A percentile compares a stretch with the other conserved stretches of the same genome.
Evolutionary conservation across 1,284 basidiomycete genomes (phyloP).

Genomic region (Moniliella sp.): DNA sequence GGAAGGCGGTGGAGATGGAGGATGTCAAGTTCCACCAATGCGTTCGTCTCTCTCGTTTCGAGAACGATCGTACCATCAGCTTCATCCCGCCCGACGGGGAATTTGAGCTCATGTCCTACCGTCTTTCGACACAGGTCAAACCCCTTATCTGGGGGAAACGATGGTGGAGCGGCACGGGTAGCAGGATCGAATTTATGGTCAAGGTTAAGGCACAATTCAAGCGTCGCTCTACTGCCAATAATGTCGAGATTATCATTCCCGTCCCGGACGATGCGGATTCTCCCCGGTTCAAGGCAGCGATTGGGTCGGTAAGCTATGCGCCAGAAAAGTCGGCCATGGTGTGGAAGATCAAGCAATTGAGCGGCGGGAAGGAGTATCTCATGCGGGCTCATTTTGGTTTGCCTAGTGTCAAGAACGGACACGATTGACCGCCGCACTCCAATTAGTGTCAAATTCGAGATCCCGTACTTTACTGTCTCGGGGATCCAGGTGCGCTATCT

Average conservation of each 20-base stretch:
- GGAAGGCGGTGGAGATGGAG: constrained; percentile 37
- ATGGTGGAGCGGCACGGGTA: too few species aligned
- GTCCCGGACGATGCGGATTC: constrained; percentile 96
- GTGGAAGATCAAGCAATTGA: constrained; percentile 34
- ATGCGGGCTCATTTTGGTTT: constrained; percentile 33
- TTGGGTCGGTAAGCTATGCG: constrained; percentile 27
- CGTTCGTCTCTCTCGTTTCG: constrained; percentile 87
- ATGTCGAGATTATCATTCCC: constrained; percentile 90
- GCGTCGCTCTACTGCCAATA: constrained; percentile 80
- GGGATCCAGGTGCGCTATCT: constrained; percentile 88
- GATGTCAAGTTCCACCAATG: constrained; percentile 99
- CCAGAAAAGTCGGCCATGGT: constrained; percentile 33
- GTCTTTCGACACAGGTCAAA: constrained; percentile 83
- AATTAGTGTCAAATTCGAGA: constrained; percentile 90
- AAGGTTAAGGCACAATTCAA: constrained; percentile 97
- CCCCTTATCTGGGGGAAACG: constrained; percentile 92
- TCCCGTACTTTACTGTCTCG: constrained; percentile 80
- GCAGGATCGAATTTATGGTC: constrained; percentile 86
- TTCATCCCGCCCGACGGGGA: constrained; percentile 98
- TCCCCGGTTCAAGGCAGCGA: constrained; percentile 66
- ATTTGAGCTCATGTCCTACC: constrained; percentile 93
- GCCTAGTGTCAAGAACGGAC: constrained; percentile 29
- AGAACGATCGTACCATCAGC: constrained; percentile 93
- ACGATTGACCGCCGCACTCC: constrained; percentile 63
- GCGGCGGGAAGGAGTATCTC: constrained; percentile 29